Base-by-base conservation (phyloP, 257 asterid species). In the Orobanche coerulescens region DNA sequence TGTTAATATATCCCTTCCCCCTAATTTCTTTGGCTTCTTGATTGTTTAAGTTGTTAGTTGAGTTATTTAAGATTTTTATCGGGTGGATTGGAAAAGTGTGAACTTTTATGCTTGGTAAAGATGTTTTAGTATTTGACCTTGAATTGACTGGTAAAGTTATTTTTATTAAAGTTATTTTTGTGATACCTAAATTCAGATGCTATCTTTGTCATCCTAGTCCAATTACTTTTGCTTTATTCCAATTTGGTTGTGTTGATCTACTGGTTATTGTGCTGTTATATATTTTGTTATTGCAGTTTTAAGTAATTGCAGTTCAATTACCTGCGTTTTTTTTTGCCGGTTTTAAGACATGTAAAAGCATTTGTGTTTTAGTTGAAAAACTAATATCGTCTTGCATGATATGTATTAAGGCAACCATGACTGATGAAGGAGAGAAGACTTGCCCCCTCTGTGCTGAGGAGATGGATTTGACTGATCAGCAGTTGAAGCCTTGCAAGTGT, bases 391-490 rank as follows among this genome's bases (percentile, higher is more conserved):
- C 44, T 50, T 73, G 36, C 46, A 14, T 61, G 47, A 2, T 42
- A 13, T 63, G 19, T 52, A 42, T 71, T 59, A 37, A 86, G 98
- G 78, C 46, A 65, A 82, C 75, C 78, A 88, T 88, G 96, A 81
- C 91, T 15, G 94, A 88, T 61, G 84, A 86, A 81, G 95, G 95
- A 69, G 98, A 92, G 61, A 92, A 74, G 79, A 79, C 83, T 62
- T 92, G 98, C 74, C 98, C 98, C 80, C 95, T 92, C 69, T 92
- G 96, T 60, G 93, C 98, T 0, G 96, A 92, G 87, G 98, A 86
- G 84, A 92, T 92, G 98, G 98, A 92, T 78, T 71, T 86, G 76
- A 92, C 98, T 57, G 98, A 92, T 76, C 96, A 86, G 83, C 98
- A 92, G 77, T 78, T 92, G 87, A 92, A 79, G 79, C 96, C 98